Conservation (phyloP, 2,329 filamentous ascomycete genomes). For the Paecilomyces fulvus region DNA sequence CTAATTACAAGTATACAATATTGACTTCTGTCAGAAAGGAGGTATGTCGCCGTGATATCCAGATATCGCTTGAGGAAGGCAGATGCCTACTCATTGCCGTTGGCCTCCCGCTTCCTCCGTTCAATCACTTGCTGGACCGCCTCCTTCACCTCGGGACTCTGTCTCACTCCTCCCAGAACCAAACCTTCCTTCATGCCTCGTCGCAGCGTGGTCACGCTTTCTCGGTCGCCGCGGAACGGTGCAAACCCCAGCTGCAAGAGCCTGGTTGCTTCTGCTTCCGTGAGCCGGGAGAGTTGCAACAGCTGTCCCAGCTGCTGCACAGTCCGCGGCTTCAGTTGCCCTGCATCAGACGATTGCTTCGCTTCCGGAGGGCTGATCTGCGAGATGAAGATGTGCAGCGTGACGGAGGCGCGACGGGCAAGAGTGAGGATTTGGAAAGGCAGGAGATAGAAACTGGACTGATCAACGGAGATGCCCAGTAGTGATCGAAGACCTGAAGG, state of each 20-base stretch:
- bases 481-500: slow-evolving; percentile 19
- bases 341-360: slow-evolving; percentile 27
- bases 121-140: slow-evolving; percentile 63
- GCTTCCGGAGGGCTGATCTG: slow-evolving; percentile 65
- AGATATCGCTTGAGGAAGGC: background rate
- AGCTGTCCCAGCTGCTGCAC: slow-evolving; percentile 61
- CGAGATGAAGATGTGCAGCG: slow-evolving; percentile 72
- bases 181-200: slow-evolving; percentile 76
- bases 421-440: slow-evolving; percentile 78
- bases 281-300: slow-evolving; percentile 48
- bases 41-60: background rate
- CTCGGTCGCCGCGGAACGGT: slow-evolving; percentile 68
- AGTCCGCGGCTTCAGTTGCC: slow-evolving; percentile 36
- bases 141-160: slow-evolving; percentile 72
- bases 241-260: slow-evolving; percentile 70
- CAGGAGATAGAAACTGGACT: slow-evolving; percentile 48
- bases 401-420: slow-evolving; percentile 66
- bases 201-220: slow-evolving; percentile 55
- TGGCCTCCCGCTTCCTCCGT: slow-evolving; percentile 41
- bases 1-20: background rate
- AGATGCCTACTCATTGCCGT: slow-evolving; percentile 2
- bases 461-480: slow-evolving; percentile 31
- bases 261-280: slow-evolving; percentile 61
- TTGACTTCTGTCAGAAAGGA: background rate
- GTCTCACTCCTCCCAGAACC: slow-evolving; percentile 73